Conservation (phyloP, 257 asterid genomes). For the Penstemon davidsonii region DNA sequence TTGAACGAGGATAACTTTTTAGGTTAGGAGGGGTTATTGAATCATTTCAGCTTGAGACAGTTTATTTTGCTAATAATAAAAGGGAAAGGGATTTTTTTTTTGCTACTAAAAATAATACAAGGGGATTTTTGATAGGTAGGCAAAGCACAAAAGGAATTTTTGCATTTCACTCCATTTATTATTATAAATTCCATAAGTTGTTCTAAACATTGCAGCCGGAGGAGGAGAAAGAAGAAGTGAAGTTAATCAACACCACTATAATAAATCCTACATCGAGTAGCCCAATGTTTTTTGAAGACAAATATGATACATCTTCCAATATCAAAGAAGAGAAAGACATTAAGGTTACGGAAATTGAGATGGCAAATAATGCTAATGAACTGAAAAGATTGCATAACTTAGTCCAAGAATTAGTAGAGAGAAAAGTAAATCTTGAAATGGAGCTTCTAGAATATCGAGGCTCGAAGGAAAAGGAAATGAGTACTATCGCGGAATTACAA, state of each 20-base stretch:
- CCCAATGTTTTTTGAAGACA: slow-evolving; percentile 60
- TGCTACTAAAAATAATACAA: too few relatives aligned
- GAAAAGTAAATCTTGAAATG: slow-evolving; percentile 92
- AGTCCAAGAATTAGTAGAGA: slow-evolving; percentile 82
- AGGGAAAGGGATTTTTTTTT: too few relatives aligned
- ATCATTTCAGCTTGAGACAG: too few relatives aligned
- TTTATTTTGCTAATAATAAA: too few relatives aligned
- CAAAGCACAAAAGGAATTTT: too few relatives aligned
- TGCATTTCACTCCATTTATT: too few relatives aligned
- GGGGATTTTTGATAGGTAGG: too few relatives aligned
- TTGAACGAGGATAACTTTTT: too few relatives aligned
- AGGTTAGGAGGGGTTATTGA: too few relatives aligned
- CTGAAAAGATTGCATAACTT: slow-evolving; percentile 65
- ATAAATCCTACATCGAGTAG: slow-evolving; percentile 45
- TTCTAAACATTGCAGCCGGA: slow-evolving; percentile 47
- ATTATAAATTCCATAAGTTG: background rate
- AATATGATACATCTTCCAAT: slow-evolving; percentile 39
- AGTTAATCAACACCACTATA: slow-evolving; percentile 61
- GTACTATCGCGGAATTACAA: slow-evolving; percentile 58
- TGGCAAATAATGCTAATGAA: slow-evolving; percentile 70
- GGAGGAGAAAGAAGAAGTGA: slow-evolving; percentile 91
- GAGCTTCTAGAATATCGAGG: slow-evolving; percentile 91
- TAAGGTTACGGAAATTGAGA: slow-evolving; percentile 56
- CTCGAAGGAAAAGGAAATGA: slow-evolving; percentile 81
- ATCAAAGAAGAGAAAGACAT: slow-evolving; percentile 54